Percentiles rank a stretch among this genome's conserved stretches.
Conservation (phyloP, 1,284 basidiomycete species). For the Hemileccinum hortonii region DNA sequence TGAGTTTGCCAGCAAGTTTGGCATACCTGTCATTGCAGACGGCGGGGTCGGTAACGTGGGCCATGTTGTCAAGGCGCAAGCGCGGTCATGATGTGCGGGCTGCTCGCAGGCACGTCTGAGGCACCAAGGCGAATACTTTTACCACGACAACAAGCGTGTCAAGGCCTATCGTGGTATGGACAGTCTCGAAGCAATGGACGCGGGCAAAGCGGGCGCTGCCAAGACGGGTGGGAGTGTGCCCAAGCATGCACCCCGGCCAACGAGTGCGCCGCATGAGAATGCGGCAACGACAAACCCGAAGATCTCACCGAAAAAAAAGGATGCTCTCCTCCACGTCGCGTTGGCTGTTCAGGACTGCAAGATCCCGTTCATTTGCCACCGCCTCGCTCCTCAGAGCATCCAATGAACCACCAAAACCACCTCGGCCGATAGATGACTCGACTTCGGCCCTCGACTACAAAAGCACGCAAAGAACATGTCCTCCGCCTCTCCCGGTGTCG, state of each 20-base stretch:
- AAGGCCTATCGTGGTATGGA: slow-evolving; percentile 99
- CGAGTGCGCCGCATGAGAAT: slow-evolving; percentile 71
- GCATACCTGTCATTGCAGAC: slow-evolving; percentile 97
- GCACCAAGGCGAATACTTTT: slow-evolving; percentile 98
- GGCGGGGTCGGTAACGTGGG: slow-evolving; percentile 96
- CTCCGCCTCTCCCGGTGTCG: slow-evolving; percentile 74
- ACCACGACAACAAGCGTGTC: slow-evolving; percentile 97
- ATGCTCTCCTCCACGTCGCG: slow-evolving; percentile 21
- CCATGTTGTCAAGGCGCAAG: slow-evolving; percentile 96
- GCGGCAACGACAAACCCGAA: slow-evolving; percentile 75
- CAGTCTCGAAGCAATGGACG: slow-evolving; percentile 94
- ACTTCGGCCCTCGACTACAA: slow-evolving; percentile 97
- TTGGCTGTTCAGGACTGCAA: slow-evolving; percentile 15
- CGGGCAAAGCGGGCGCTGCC: slow-evolving; percentile 50
- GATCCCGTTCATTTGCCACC: slow-evolving; percentile 18
- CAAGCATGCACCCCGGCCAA: slow-evolving; percentile 50
- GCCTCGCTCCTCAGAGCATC: slow-evolving; percentile 13
- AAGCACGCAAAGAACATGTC: slow-evolving; percentile 65
- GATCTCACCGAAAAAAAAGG: not conserved
- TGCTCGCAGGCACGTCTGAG: slow-evolving; percentile 95
- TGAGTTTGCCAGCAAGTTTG: slow-evolving; percentile 92
- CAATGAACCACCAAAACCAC: slow-evolving; percentile 48
- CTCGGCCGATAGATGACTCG: slow-evolving; percentile 79
- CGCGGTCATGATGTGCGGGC: slow-evolving; percentile 98
- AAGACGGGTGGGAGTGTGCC: slow-evolving; percentile 36